Evolutionary conservation across 441 rosid genomes (phyloP), one percentile per base, ranked within the genome.

Genomic region (Macaranga tanarius): DNA sequence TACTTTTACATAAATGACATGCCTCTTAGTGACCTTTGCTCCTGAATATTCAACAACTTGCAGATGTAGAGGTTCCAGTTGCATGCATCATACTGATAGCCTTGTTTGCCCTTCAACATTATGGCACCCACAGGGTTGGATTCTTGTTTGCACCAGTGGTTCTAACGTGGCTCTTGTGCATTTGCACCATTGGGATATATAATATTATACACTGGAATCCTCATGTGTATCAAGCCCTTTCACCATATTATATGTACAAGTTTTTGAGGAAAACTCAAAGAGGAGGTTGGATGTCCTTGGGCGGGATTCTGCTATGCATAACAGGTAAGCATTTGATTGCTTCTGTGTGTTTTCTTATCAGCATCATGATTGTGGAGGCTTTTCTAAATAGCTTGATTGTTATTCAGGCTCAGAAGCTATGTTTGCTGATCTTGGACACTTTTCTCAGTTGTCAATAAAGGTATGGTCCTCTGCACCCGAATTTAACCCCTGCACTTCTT

Each of bases 361-460:
- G 62, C 55, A 69, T 31, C 57, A 52, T 50, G 51, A 7, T 38
- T 45, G 22, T 9, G 60, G 2, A 10, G 23, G 23, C 26, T 47
- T 45, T 67, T 57, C 22, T 59, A 56, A 67, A 31, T 12, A 10
- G 3, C 7, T 23, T 69, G 73, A 61, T 42, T 2, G 47, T 73
- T 51, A 54, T 77, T 69, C 80, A 91, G 97, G 97, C 69, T 92
- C 96, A 0, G 99, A 94, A 79, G 99, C 99, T 54, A 94, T 92
- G 99, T 92, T 91, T 79, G 99, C 99, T 44, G 97, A 95, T 88
- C 97, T 95, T 19, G 99, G 99, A 44, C 99, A 95, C 77, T 95
- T 95, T 63, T 90, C 99, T 17, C 97, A 92, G 48, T 83, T 89
- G 83, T 95, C 99, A 64, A 92, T 93, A 76, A 84, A 92, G 97